These are phyloP conservation scores for Sarocladium oryzae DNA, from an alignment of 2,329 filamentous ascomycete genomes.

Conservation along the genomic window DNA sequence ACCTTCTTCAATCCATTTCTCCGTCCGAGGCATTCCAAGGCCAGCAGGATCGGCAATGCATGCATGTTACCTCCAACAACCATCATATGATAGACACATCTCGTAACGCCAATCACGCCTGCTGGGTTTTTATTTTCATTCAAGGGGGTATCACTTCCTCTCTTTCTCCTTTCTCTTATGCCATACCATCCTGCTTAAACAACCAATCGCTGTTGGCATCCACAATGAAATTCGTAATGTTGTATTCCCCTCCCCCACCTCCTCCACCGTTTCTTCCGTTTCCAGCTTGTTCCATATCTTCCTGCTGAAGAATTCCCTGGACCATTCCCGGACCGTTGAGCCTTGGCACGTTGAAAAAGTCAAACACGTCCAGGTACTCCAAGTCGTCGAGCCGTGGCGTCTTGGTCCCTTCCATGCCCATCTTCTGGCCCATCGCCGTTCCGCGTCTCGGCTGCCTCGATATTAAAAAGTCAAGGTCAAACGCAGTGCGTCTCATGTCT, in stretches of 20 bases:
- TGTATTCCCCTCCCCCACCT: slow-evolving; percentile 46
- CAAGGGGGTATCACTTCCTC: too few relatives aligned
- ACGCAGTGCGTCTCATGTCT: slow-evolving; percentile 86
- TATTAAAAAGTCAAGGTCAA: slow-evolving; percentile 85
- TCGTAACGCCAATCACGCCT: too few relatives aligned
- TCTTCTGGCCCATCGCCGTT: slow-evolving; percentile 11
- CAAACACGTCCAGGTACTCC: slow-evolving; percentile 88
- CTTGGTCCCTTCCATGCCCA: slow-evolving; percentile 53
- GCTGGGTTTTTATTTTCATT: too few relatives aligned
- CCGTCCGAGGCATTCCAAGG: too few relatives aligned
- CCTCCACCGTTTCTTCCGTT: too few relatives aligned
- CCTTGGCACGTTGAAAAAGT: slow-evolving; percentile 87
- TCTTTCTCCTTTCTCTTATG: slow-evolving; percentile 12
- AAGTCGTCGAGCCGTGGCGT: slow-evolving; percentile 75
- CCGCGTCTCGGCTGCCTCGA: slow-evolving; percentile 61
- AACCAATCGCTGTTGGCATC: slow-evolving; percentile 70
- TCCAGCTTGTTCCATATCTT: slow-evolving; percentile 1
- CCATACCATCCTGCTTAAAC: slow-evolving; percentile 45
- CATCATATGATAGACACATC: too few relatives aligned
- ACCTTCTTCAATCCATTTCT: neutral
- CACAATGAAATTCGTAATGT: slow-evolving; percentile 72
- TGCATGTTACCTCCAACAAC: too few relatives aligned
- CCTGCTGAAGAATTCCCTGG: slow-evolving; percentile 30
- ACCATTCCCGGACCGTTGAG: slow-evolving; percentile 28
- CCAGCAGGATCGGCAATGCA: too few relatives aligned